Evolutionary conservation across 2,329 filamentous ascomycete genomes (phyloP).

Genomic region (Penicillium sp.): DNA sequence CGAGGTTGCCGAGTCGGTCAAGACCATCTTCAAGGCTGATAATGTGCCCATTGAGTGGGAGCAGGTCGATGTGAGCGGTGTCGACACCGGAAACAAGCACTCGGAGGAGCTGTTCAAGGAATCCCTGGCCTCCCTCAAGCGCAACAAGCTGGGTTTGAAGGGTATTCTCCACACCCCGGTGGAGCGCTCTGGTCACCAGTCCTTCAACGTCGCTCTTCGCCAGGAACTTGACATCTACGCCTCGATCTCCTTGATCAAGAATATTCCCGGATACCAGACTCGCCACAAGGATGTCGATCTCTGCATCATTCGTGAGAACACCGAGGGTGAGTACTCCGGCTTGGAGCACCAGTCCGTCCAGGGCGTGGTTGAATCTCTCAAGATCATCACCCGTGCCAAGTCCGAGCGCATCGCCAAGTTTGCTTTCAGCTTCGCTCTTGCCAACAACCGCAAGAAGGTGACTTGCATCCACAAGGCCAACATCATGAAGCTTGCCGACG

Average conservation of each 20-base stretch:
- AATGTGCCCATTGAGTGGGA: constrained; percentile 99
- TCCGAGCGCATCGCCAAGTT: constrained; percentile 99
- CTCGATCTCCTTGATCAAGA: constrained; percentile 97
- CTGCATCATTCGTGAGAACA: constrained; percentile 99
- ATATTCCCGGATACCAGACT: constrained; percentile 97
- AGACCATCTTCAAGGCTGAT: constrained; percentile 99
- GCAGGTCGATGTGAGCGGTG: constrained; percentile 91
- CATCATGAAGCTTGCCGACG: constrained; percentile 99
- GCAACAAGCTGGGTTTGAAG: constrained; percentile 99
- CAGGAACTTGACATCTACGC: constrained; percentile 99
- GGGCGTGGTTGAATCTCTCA: constrained; percentile 97
- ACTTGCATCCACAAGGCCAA: constrained; percentile 99
- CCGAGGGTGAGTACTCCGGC: constrained; percentile 98
- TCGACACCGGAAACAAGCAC: constrained; percentile 80
- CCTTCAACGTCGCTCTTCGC: constrained; percentile 98
- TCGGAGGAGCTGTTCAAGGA: constrained; percentile 95
- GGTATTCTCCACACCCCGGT: constrained; percentile 98
- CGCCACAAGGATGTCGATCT: constrained; percentile 97
- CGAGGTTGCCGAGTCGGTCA: constrained; percentile 96
- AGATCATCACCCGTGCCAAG: constrained; percentile 99
- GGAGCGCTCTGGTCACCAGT: constrained; percentile 94
- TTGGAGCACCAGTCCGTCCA: constrained; percentile 97
- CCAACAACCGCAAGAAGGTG: constrained; percentile 99
- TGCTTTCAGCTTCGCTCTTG: constrained; percentile 94
- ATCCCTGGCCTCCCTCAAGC: constrained; percentile 89